A percentile compares a stretch with the other conserved stretches of the same genome.
These are phyloP conservation scores for Tricholoma sp. DNA, from an alignment of 768 basidiomycete species.

Conservation along the genomic window DNA sequence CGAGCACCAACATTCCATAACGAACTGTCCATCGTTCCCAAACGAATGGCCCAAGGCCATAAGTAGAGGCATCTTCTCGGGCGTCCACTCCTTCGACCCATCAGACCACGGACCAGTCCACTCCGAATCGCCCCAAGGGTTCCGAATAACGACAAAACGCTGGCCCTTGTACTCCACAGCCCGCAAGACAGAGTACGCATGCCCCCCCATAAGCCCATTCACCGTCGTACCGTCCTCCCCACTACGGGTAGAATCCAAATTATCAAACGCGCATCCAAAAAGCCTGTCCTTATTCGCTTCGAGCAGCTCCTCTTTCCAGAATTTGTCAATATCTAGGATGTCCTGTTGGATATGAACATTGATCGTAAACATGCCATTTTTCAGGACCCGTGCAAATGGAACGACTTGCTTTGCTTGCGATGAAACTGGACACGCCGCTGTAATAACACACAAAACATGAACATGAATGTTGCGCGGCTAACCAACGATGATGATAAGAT, in stretches of 20 bases:
- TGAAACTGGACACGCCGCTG: slow-evolving; percentile 22
- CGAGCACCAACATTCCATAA: slow-evolving; percentile 45
- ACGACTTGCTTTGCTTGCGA: too few relatives aligned
- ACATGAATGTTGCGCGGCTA: too few relatives aligned
- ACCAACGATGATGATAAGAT: neutral
- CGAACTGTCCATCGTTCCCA: slow-evolving; percentile 46
- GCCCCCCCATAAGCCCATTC: slow-evolving; percentile 33
- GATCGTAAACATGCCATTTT: neutral
- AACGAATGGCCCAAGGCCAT: slow-evolving; percentile 39
- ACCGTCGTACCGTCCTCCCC: slow-evolving; percentile 22
- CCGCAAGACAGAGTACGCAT: slow-evolving; percentile 46
- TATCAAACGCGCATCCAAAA: slow-evolving; percentile 42
- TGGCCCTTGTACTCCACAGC: slow-evolving; percentile 42
- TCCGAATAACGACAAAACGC: slow-evolving; percentile 46
- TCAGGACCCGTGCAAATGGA: too few relatives aligned
- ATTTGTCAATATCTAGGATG: slow-evolving; percentile 43
- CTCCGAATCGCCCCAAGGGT: slow-evolving; percentile 38
- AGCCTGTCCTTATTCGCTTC: slow-evolving; percentile 43
- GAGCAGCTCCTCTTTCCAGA: slow-evolving; percentile 46
- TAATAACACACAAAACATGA: neutral
- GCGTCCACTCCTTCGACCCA: slow-evolving; percentile 51
- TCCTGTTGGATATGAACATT: slow-evolving; percentile 26
- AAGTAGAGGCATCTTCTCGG: slow-evolving; percentile 41
- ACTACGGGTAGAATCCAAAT: slow-evolving; percentile 25
- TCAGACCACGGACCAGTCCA: slow-evolving; percentile 50